These are phyloP conservation scores for Linaria vulgaris DNA, from an alignment of 257 asterid species.

Conservation along the genomic window DNA sequence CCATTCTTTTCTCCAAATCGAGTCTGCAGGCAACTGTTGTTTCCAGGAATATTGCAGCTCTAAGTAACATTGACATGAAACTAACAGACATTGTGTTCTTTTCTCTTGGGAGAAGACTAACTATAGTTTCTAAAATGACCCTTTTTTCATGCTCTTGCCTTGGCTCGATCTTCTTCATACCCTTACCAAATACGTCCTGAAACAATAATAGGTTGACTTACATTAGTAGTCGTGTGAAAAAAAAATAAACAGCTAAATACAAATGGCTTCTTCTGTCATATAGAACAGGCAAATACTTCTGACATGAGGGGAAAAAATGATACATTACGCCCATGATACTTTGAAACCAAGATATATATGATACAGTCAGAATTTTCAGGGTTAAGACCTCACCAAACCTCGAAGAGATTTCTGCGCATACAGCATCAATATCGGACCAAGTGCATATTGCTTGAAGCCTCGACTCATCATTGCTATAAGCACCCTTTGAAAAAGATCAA, in stretches of 20 bases:
- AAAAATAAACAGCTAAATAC: too few species aligned
- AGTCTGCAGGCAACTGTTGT: conserved; percentile 86
- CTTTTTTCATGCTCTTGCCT: conserved; percentile 75
- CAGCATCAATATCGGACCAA: conserved; percentile 80
- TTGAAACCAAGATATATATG: neutral
- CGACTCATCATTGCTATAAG: conserved; percentile 70
- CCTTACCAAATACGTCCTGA: conserved; percentile 78
- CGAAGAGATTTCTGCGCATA: conserved; percentile 86
- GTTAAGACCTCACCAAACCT: conserved; percentile 82
- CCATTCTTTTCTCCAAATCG: conserved; percentile 84
- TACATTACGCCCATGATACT: too few species aligned
- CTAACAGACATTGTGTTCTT: conserved; percentile 69
- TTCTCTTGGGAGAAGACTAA: conserved; percentile 77
- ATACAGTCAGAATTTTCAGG: conserved; percentile 8
- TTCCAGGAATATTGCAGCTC: conserved; percentile 74
- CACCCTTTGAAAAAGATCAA: conserved; percentile 77
- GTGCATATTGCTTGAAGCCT: conserved; percentile 73
- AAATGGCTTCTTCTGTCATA: too few species aligned
- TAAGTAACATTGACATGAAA: conserved; percentile 81
- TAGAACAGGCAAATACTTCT: too few species aligned
- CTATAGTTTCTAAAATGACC: conserved; percentile 78
- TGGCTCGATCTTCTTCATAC: conserved; percentile 64
- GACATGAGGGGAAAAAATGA: too few species aligned
- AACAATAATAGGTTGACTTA: conserved; percentile 16
- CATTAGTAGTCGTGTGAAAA: conserved; percentile 4